Evolutionary conservation across 345 rosid species (phyloP), one percentile per base, ranked within the genome.

Genomic region (Chamaenerion angustifolium): DNA sequence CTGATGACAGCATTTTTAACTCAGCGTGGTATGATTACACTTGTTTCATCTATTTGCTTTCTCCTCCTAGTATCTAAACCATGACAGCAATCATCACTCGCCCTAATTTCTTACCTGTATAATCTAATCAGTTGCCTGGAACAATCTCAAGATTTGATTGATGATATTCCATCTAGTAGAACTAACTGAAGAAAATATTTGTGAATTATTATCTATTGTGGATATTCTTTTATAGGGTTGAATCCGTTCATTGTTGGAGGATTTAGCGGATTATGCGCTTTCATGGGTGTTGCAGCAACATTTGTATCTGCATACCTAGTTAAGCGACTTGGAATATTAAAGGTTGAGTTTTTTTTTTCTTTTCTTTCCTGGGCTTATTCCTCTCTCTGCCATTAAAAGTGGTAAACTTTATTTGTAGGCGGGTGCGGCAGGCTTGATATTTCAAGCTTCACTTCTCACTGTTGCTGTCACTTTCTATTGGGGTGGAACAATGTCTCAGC

Each of bases 1-100:
- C 69, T 90, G 72, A 90, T 90, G 96, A 90, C 96, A 3, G 96
- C 96, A 27, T 90, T 90, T 77, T 73, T 90, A 62, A 90, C 83
- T 2, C 92, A 90, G 59, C 81, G 76, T 2, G 85, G 96, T 90
- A 79, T 31, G 37, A 5, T 31, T 13, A 48, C 19, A 11, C 18
- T 41, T 40, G 8, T 42, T 8, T 14, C 46, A 16, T 21, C 21
- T 9, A 4, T 35, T 25, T 16, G 3, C 18, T 6, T n/a, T 15
- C 23, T 11, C 14, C 15, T 12, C 8, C 11, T 50, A 27, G 11
- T 4, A 31, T 31, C 37, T 31, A 31, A 31, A 31, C 25, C 37
- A 31, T 3, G 37, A 5, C 37, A 31, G 5, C 37, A 21, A 21
- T 21, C 37, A 1, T 31, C 37, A 31, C 37, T 23, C 27, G 27